phyloP scores from a whole-genome alignment of 352 stramenopile species.

The Phytophthora aleatoria region DNA sequence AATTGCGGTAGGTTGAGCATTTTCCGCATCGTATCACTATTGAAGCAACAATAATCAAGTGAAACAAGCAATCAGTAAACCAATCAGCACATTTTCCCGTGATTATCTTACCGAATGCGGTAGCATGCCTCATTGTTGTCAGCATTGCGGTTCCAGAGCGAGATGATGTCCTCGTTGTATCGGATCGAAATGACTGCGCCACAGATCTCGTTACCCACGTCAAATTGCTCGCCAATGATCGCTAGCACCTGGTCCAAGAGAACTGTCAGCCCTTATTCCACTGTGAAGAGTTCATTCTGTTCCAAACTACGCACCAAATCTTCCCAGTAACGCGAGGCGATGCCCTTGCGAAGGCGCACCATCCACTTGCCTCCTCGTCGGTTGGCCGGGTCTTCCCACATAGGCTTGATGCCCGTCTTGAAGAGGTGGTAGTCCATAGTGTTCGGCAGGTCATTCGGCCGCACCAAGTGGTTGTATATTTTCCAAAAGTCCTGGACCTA shows the following conservation, averaged over 20 bases:
- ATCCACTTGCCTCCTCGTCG: slow-evolving; percentile 93
- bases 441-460: slow-evolving; percentile 90
- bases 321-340: slow-evolving; percentile 92
- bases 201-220: slow-evolving; percentile 94
- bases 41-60: slow-evolving; percentile 1
- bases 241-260: slow-evolving; percentile 68
- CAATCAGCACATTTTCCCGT: background rate
- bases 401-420: slow-evolving; percentile 94
- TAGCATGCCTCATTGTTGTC: slow-evolving; percentile 92
- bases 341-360: slow-evolving; percentile 92
- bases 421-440: slow-evolving; percentile 94
- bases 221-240: slow-evolving; percentile 94
- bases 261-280: slow-evolving; percentile 5
- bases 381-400: slow-evolving; percentile 94
- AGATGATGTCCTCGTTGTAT: slow-evolving; percentile 94
- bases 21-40: slow-evolving; percentile 88
- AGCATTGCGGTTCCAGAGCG: slow-evolving; percentile 94
- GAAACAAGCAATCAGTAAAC: background rate
- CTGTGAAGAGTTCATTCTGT: background rate
- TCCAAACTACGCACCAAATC: slow-evolving; percentile 64
- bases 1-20: slow-evolving; percentile 92
- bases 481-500: slow-evolving; percentile 93
- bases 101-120: slow-evolving; percentile 62
- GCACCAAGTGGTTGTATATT: slow-evolving; percentile 93
- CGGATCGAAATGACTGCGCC: slow-evolving; percentile 91